A percentile compares a stretch with the other conserved stretches of the same genome.
phyloP scores from a whole-genome alignment of 768 basidiomycete genomes.

The Lactarius sp. region DNA sequence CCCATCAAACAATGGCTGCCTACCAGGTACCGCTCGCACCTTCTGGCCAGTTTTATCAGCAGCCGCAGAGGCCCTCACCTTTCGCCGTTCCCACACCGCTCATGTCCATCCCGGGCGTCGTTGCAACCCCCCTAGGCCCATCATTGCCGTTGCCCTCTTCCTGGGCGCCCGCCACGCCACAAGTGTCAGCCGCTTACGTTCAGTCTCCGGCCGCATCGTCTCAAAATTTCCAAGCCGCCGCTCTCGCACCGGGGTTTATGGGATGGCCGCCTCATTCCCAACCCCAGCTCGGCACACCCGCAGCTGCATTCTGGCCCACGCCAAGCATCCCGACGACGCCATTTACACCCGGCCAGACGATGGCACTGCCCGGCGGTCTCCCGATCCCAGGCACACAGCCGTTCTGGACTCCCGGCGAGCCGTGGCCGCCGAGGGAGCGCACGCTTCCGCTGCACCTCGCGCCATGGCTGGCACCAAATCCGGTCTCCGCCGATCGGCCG shows the following conservation, averaged over 20 bases:
- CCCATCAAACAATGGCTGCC: conserved; percentile 2
- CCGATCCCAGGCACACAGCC: conserved; percentile 3
- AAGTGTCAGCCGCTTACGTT: conserved; percentile 5
- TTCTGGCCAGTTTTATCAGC: conserved; percentile 8
- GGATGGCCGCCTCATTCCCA: conserved; percentile 2
- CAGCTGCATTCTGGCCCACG: conserved; percentile 1
- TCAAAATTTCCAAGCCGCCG: background rate
- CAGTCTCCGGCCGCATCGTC: conserved; percentile 5
- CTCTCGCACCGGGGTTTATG: background rate
- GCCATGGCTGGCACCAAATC: conserved; percentile 22
- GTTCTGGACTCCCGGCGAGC: conserved; percentile 15
- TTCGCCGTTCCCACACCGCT: conserved; percentile 15
- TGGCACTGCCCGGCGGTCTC: conserved; percentile 6
- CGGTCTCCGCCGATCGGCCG: conserved; percentile 12
- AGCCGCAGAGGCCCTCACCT: conserved; percentile 6
- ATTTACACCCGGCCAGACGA: conserved; percentile 1
- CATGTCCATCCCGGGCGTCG: conserved; percentile 3
- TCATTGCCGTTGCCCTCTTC: conserved; percentile 12
- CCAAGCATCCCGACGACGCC: conserved; percentile 10
- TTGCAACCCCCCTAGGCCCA: conserved; percentile 15
- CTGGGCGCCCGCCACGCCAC: conserved; percentile 17
- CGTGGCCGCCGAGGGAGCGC: conserved; percentile 18
- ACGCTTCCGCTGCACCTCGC: conserved; percentile 22
- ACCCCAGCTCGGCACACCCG: background rate
- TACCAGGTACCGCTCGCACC: background rate